A percentile compares a stretch with the other conserved stretches of the same genome.
These are phyloP conservation scores for Thelonectria olida DNA, from an alignment of 2,329 filamentous ascomycete species.

Conservation along the genomic window DNA sequence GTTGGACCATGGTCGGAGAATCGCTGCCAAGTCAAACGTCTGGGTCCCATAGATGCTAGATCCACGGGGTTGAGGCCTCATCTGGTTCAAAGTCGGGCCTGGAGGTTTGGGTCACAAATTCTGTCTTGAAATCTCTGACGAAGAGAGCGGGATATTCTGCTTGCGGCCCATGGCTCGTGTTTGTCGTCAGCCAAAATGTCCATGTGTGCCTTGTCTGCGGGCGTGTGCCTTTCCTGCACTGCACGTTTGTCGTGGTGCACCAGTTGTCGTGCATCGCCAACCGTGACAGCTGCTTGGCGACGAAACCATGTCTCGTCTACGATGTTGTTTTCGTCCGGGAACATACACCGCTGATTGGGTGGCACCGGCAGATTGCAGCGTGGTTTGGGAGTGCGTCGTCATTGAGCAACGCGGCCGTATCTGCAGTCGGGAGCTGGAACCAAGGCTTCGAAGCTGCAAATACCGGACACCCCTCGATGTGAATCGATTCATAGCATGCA, in stretches of 20 bases:
- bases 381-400: conserved; percentile 14
- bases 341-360: conserved; percentile 8
- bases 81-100: background rate
- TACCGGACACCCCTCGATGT: background rate
- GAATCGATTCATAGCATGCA: background rate
- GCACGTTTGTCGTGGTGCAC: background rate
- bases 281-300: conserved; percentile 10
- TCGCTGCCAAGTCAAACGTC: conserved; percentile 40
- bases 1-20: conserved; percentile 31
- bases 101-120: too few relatives aligned
- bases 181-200: background rate
- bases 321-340: background rate
- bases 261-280: background rate
- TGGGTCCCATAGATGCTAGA: conserved; percentile 12
- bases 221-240: background rate
- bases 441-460: conserved; percentile 3
- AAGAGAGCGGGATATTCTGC: background rate
- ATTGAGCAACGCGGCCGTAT: conserved; percentile 15
- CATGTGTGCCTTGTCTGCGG: background rate
- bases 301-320: conserved; percentile 16
- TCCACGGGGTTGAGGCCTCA: conserved; percentile 10
- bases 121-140: conserved; percentile 11
- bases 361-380: background rate
- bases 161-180: background rate
- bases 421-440: conserved; percentile 1